Conservation (phyloP, 345 rosid genomes). For the Mallotus nudiflorus region DNA sequence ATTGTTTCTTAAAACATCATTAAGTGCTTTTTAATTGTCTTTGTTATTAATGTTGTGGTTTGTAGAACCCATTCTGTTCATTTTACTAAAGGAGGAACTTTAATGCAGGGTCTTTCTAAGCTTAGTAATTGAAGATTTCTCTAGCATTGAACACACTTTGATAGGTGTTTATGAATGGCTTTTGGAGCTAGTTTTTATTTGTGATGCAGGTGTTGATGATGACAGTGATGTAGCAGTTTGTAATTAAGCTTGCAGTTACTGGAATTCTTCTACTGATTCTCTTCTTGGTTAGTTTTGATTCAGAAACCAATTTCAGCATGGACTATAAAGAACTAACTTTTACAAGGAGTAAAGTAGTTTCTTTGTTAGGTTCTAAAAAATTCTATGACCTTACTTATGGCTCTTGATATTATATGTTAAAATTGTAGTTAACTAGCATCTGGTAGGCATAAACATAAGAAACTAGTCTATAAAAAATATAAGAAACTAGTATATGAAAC, state of each 20-base stretch:
- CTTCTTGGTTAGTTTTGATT: constrained; percentile 8
- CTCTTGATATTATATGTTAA: constrained; percentile 6
- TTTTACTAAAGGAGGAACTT: constrained; percentile 20
- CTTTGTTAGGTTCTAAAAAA: constrained; percentile 12
- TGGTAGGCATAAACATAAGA: background rate
- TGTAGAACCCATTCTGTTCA: background rate
- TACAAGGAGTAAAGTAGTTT: constrained; percentile 16
- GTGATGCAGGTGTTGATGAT: too few relatives aligned
- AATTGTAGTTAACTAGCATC: constrained; percentile 12
- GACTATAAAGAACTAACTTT: constrained; percentile 23
- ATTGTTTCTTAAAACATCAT: background rate
- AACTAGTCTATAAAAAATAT: too few relatives aligned
- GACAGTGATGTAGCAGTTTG: constrained; percentile 26
- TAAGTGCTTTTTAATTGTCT: background rate
- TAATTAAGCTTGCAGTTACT: constrained; percentile 5
- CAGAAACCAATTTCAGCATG: constrained; percentile 9
- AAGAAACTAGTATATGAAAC: constrained; percentile 6
- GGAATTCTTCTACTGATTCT: constrained; percentile 9
- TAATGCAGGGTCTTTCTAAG: constrained; percentile 25
- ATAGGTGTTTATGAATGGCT: constrained; percentile 39
- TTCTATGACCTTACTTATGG: constrained; percentile 13
- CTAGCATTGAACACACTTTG: constrained; percentile 16
- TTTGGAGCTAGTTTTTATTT: constrained; percentile 34
- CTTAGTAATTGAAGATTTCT: constrained; percentile 12
- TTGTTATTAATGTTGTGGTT: background rate